A percentile compares a stretch with the other conserved stretches of the same genome.
Conservation (phyloP, 352 stramenopile species). For the Pseudoperonospora humuli region DNA sequence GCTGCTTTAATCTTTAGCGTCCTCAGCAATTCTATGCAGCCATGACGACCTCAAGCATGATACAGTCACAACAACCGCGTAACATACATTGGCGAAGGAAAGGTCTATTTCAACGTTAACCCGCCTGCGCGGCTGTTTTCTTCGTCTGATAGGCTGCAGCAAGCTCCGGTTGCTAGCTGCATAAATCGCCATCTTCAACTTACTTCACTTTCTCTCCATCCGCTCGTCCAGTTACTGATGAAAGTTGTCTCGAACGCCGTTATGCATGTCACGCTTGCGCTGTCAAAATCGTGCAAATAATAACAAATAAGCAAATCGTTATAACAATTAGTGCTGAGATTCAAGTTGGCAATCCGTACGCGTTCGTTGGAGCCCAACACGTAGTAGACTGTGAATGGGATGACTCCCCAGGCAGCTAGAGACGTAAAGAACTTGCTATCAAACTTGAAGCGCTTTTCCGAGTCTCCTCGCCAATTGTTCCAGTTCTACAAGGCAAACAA, state of each 20-base stretch:
- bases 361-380: conserved; percentile 43
- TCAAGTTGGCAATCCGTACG: conserved; percentile 35
- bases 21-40: no score
- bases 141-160: no score
- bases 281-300: conserved; percentile 8
- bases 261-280: conserved; percentile 35
- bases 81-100: no score
- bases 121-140: no score
- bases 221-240: conserved; percentile 30
- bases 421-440: conserved; percentile 56
- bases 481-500: conserved; percentile 43
- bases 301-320: not conserved
- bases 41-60: no score
- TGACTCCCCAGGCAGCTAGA: conserved; percentile 40
- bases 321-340: not conserved
- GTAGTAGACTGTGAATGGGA: conserved; percentile 63
- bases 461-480: conserved; percentile 82
- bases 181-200: not conserved
- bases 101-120: no score
- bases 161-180: no score
- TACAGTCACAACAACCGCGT: no score
- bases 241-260: conserved; percentile 49
- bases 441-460: conserved; percentile 78
- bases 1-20: no score
- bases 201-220: not conserved